Conservation (phyloP, 495 filamentous ascomycete species). For the Glarea lozoyensis region DNA sequence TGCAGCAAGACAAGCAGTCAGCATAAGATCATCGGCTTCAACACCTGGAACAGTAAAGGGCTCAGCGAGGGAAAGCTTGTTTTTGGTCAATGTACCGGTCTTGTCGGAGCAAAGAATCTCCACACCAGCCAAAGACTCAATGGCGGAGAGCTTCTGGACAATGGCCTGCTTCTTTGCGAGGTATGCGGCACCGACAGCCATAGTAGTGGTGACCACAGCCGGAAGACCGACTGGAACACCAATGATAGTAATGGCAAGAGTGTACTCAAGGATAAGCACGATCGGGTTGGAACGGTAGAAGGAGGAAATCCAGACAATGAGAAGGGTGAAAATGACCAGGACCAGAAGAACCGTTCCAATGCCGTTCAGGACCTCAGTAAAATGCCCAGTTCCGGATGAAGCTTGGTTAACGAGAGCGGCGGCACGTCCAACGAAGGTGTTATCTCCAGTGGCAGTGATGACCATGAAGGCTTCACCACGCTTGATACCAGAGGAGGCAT, state of each 20-base stretch:
- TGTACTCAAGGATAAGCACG: slow-evolving; percentile 70
- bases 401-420: slow-evolving; percentile 76
- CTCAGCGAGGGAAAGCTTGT: slow-evolving; percentile 79
- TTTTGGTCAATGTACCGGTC: slow-evolving; percentile 88
- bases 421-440: slow-evolving; percentile 82
- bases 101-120: slow-evolving; percentile 98
- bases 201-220: slow-evolving; percentile 90
- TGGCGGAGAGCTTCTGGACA: slow-evolving; percentile 91
- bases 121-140: slow-evolving; percentile 89
- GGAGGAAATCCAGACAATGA: slow-evolving; percentile 76
- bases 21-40: slow-evolving; percentile 75
- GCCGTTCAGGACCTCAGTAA: slow-evolving; percentile 78
- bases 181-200: slow-evolving; percentile 93
- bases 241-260: slow-evolving; percentile 79
- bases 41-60: slow-evolving; percentile 76
- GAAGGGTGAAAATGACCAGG: slow-evolving; percentile 69
- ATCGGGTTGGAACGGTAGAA: slow-evolving; percentile 81
- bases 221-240: slow-evolving; percentile 95
- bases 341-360: slow-evolving; percentile 78
- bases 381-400: slow-evolving; percentile 65
- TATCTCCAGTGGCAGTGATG: slow-evolving; percentile 74
- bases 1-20: slow-evolving; percentile 83
- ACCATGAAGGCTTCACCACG: slow-evolving; percentile 79
- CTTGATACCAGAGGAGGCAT: slow-evolving; percentile 81
- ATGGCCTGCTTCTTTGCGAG: slow-evolving; percentile 93